These are phyloP conservation scores for Candida awuae DNA, from an alignment of 805 yeast genomes.

Conservation along the genomic window DNA sequence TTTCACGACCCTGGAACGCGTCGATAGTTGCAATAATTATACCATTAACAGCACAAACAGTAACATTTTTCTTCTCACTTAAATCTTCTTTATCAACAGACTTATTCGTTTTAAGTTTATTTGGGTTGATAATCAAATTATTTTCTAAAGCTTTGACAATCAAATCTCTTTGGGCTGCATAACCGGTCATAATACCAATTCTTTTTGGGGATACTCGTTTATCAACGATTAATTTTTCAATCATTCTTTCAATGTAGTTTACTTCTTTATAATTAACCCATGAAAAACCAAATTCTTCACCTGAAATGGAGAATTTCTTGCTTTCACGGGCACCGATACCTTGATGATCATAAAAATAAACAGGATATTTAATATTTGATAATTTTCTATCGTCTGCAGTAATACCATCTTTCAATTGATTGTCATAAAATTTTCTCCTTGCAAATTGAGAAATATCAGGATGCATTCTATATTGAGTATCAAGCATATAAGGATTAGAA, in stretches of 20 bases:
- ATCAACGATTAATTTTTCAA: conserved; percentile 45
- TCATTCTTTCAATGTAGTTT: conserved; percentile 35
- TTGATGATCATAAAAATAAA: conserved; percentile 53
- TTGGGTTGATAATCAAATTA: conserved; percentile 52
- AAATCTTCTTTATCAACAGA: conserved; percentile 59
- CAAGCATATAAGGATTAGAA: conserved; percentile 55
- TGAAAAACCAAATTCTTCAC: conserved; percentile 44
- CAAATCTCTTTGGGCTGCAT: conserved; percentile 64
- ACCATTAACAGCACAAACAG: conserved; percentile 39
- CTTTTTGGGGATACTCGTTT: conserved; percentile 41
- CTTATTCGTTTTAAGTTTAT: conserved; percentile 35
- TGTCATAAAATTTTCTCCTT: conserved; percentile 66
- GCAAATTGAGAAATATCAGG: conserved; percentile 86
- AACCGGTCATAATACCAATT: conserved; percentile 69
- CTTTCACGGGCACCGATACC: conserved; percentile 37
- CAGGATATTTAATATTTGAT: conserved; percentile 45
- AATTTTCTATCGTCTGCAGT: conserved; percentile 41
- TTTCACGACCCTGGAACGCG: conserved; percentile 89
- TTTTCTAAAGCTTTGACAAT: conserved; percentile 42
- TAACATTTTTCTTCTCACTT: conserved; percentile 32
- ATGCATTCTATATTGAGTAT: conserved; percentile 94
- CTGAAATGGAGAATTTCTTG: conserved; percentile 36
- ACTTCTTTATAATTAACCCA: conserved; percentile 51
- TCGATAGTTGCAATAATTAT: conserved; percentile 59
- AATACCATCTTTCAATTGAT: conserved; percentile 64